Evolutionary conservation across 345 rosid species (phyloP), one percentile per base, ranked within the genome.

Genomic region (Brassica cretica): DNA sequence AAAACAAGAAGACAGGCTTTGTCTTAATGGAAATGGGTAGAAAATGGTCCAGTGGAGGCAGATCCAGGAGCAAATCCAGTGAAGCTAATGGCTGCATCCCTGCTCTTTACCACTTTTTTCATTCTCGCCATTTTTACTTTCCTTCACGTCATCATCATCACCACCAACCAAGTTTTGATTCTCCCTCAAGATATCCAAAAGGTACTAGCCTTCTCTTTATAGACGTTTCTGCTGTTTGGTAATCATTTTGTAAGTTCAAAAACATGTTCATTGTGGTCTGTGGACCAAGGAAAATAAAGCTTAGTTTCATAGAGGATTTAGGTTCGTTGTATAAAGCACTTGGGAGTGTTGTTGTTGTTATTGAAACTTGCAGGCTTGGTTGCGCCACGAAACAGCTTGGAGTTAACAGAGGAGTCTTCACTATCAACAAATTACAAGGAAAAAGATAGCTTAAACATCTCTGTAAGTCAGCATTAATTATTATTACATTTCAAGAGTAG

Each of bases 301-400:
- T 25, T 32, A 21, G 64, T 55, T 18, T 70, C 5, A 24, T 33
- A 51, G 59, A 71, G 6, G 65, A 21, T 8, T 8, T 33, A 65
- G 53, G 69, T 65, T 65, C 24, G n/a, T 65, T 65, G 51, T 37
- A 19, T 4, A 35, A 65, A 65, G 68, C 35, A 37, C 53, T 64
- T 64, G 0, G 11, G 37, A 74, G 55, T 35, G 16, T 18, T 71
- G 9, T 19, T 24, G 30, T 66, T 46, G 64, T 25, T 16, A 75
- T 19, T 75, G 16, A 55, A 66, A 66, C 59, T 60, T 78, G 73
- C 68, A 92, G 96, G 94, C 37, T 68, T 75, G 15, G 94, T 87
- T 61, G 96, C 92, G 30, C 91, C 94, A 14, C 85, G 90, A 68
- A 88, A 89, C 78, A 91, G 91, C 89, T 88, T 93, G 87, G 98